Evolutionary conservation across 2,329 filamentous ascomycete genomes (phyloP).

Genomic region (Blumeriella jaapii): DNA sequence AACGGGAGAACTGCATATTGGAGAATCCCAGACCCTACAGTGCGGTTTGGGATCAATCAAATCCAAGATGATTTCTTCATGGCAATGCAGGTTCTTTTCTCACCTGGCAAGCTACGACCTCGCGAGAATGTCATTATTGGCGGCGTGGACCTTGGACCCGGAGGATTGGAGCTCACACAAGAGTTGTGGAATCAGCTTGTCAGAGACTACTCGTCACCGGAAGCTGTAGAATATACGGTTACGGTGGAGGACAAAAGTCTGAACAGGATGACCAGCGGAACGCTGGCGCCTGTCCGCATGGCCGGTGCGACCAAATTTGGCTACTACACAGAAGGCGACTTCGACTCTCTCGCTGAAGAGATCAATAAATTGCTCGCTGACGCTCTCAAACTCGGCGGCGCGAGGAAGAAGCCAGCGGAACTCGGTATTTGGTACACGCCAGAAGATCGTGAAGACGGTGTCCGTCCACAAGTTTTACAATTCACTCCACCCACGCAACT

Average conservation of each 20-base stretch:
- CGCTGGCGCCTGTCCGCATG: no score
- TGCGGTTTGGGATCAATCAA: constrained; percentile 14
- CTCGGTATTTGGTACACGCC: constrained; percentile 7
- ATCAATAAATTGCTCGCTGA: no score
- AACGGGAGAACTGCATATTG: constrained; percentile 11
- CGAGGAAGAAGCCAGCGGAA: no score
- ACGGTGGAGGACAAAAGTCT: no score
- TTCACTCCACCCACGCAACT: not conserved
- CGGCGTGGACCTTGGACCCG: constrained; percentile 8
- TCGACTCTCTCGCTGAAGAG: no score
- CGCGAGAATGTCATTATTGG: constrained; percentile 2
- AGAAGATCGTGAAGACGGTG: constrained; percentile 1
- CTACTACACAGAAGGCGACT: no score
- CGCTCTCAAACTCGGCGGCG: no score
- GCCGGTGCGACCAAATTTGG: no score
- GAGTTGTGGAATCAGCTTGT: constrained; percentile 2
- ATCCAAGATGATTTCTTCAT: constrained; percentile 13
- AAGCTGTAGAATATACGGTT: no score
- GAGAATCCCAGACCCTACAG: constrained; percentile 13
- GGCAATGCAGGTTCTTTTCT: constrained; percentile 11
- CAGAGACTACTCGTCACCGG: no score
- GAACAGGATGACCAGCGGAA: no score
- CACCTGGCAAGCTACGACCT: constrained; percentile 1
- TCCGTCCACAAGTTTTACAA: not conserved
- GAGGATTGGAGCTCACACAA: constrained; percentile 13